Evolutionary conservation across 805 yeast genomes (phyloP), one percentile per base, ranked within the genome.

Genomic region (Wickerhamomyces subpelliculosus): DNA sequence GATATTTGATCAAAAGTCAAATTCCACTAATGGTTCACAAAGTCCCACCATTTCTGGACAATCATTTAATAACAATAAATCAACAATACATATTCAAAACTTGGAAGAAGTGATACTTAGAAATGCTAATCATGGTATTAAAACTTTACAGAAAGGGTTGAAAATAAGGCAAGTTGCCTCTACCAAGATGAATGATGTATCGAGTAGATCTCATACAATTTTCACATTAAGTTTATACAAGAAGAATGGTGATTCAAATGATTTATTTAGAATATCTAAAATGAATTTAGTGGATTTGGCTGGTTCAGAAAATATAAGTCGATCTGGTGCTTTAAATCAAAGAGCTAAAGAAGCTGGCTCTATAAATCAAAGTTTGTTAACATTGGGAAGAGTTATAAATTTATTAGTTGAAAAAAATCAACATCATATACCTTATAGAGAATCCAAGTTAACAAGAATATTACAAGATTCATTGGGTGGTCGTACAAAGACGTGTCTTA

Each of bases 271-370:
- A 44, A 60, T 72, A 19, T 78, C 88, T 7, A 87, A 86, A 51
- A 76, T 87, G 67, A 87, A 89, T 55, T 65, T 89, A 18, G 97
- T 90, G 6, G 97, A 90, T 63, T 68, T 90, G 46, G 98, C 97
- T 0, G 97, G 98, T 1, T 84, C 95, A 5, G 98, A 90, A 57
- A 89, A 89, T 55, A 81, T 90, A 38, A 75, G 73, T 48, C 68
- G 87, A 50, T 84, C 96, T 0, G 98, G 98, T 3, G 96, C 97
- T 0, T 69, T 76, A 19, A 79, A 84, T 47, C 82, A 78, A 54
- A 70, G 96, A 32, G 96, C 96, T 0, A 79, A 87, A 47, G 98
- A 90, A 55, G 96, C 97, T 0, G 97, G 96, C 0, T 77, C 86
- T 16, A 89, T 89, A 36, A 90, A 90, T 59, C 95, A 87, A 58